phyloP scores from a whole-genome alignment of 805 yeast genomes.

The Pichia occidentalis region DNA sequence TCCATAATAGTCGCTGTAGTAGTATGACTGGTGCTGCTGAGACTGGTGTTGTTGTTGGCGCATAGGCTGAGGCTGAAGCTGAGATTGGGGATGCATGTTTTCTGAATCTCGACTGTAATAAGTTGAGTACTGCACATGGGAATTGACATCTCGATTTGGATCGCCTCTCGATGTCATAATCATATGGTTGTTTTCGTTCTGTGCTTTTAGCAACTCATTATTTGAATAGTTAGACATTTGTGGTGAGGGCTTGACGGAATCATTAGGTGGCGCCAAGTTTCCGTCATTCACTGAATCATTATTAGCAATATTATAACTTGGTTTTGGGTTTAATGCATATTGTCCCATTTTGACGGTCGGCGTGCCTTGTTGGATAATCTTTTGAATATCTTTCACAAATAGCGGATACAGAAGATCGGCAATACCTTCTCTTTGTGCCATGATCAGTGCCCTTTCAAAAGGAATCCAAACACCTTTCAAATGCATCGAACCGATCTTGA shows the following conservation, averaged over 20 bases:
- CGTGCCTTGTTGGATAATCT: constrained; percentile 34
- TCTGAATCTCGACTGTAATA: too few relatives aligned
- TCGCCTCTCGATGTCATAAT: too few relatives aligned
- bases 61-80: neutral
- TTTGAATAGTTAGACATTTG: neutral
- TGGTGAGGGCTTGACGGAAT: neutral
- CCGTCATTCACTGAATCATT: neutral
- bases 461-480: constrained; percentile 74
- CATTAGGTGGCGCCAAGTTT: neutral
- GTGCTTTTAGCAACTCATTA: neutral
- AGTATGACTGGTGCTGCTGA: constrained; percentile 6
- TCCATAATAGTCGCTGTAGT: constrained; percentile 1
- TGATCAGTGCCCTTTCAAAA: constrained; percentile 60
- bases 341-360: constrained; percentile 26
- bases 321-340: constrained; percentile 12
- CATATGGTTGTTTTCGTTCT: too few relatives aligned
- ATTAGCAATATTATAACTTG: neutral
- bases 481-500: constrained; percentile 71
- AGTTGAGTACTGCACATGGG: too few relatives aligned
- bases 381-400: constrained; percentile 60
- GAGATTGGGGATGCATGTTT: too few relatives aligned
- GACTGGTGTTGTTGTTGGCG: constrained; percentile 1
- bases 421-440: constrained; percentile 64
- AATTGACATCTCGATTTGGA: too few relatives aligned
- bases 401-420: constrained; percentile 52